A percentile compares a stretch with the other conserved stretches of the same genome.
Conservation (phyloP, 2,329 filamentous ascomycete genomes). For the Pochonia chlamydosporia region DNA sequence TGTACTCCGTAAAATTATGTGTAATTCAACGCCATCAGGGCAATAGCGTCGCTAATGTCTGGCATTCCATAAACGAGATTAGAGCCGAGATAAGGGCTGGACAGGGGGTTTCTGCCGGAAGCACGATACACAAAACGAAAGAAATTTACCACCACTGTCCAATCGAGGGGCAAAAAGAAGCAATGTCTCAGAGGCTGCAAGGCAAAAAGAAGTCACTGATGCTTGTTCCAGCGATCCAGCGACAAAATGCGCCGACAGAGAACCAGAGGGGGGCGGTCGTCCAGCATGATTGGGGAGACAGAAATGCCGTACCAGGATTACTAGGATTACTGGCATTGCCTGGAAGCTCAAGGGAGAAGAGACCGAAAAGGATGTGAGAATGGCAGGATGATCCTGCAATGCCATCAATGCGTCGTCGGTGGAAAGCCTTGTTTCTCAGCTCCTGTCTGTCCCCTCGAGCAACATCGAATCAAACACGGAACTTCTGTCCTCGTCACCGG, state of each 20-base stretch:
- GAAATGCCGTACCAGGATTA: too few relatives aligned
- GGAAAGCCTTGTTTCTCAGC: neutral
- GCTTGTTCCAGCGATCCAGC: too few relatives aligned
- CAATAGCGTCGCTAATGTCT: neutral
- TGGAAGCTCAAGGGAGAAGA: too few relatives aligned
- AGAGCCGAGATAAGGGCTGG: conserved; percentile 1
- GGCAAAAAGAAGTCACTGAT: too few relatives aligned
- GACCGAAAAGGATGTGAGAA: neutral
- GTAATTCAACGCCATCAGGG: neutral
- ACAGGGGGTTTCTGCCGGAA: neutral
- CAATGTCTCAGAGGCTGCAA: too few relatives aligned
- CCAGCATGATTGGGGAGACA: neutral
- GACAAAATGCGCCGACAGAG: neutral
- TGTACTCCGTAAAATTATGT: neutral
- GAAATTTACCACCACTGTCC: neutral
- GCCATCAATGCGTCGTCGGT: neutral
- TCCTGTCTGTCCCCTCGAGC: too few relatives aligned
- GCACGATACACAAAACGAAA: neutral
- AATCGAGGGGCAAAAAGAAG: too few relatives aligned
- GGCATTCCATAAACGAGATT: neutral
- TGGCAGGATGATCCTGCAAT: neutral
- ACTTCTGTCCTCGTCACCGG: too few relatives aligned
- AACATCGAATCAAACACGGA: too few relatives aligned
- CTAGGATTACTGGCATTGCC: too few relatives aligned
- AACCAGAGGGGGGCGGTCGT: neutral